A percentile compares a stretch with the other conserved stretches of the same genome.
These are phyloP conservation scores for Trichoderma hamatum DNA, from an alignment of 2,329 filamentous ascomycete genomes.

Conservation along the genomic window DNA sequence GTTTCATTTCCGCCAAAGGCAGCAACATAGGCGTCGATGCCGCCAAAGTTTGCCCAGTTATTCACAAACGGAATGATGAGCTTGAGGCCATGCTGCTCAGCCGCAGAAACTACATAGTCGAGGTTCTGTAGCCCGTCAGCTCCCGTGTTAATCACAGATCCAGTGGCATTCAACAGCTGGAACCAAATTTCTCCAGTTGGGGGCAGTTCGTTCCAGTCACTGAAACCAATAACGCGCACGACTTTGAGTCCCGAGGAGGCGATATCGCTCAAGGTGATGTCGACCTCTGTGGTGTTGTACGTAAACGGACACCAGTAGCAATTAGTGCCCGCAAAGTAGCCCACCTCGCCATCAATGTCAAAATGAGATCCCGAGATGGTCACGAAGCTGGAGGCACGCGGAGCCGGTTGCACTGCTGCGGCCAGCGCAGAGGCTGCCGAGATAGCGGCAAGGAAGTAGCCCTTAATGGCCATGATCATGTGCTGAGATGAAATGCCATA, in stretches of 20 bases:
- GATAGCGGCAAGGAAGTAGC: not conserved
- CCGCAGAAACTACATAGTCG: conserved; percentile 63
- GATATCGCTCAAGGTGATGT: conserved; percentile 55
- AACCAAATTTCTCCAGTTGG: conserved; percentile 46
- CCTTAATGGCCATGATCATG: conserved; percentile 1
- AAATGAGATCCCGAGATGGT: conserved; percentile 41
- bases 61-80: conserved; percentile 69
- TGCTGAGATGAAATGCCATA: not conserved
- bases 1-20: conserved; percentile 59
- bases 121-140: conserved; percentile 61
- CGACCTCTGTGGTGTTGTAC: conserved; percentile 58
- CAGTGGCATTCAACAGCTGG: conserved; percentile 53
- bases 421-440: conserved; percentile 7
- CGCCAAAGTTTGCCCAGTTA: conserved; percentile 69
- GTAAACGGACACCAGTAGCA: conserved; percentile 58
- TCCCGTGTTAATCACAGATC: conserved; percentile 63
- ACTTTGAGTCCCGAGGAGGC: conserved; percentile 57
- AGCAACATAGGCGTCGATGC: conserved; percentile 62
- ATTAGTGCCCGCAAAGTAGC: conserved; percentile 59
- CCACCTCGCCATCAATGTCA: conserved; percentile 48
- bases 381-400: conserved; percentile 30
- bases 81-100: conserved; percentile 62
- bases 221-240: conserved; percentile 64
- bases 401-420: not conserved
- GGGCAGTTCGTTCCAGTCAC: conserved; percentile 52